A percentile compares a stretch with the other conserved stretches of the same genome.
Evolutionary conservation across 2,329 filamentous ascomycete genomes (phyloP).

Genomic region (Raffaelea albimanens): DNA sequence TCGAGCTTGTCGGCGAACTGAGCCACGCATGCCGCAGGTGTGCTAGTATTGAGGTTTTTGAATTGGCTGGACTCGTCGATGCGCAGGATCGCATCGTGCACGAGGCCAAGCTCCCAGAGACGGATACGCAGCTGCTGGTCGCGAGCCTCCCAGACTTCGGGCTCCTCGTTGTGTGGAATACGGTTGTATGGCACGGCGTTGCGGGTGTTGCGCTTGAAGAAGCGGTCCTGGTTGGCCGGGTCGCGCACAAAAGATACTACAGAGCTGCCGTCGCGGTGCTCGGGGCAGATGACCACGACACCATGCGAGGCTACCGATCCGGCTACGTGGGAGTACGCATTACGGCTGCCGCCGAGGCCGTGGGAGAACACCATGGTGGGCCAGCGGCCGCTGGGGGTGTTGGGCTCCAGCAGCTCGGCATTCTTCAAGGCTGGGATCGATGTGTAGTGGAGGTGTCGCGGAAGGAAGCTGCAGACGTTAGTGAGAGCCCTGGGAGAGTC

Average conservation of each 20-base stretch:
- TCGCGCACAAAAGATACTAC: conserved; percentile 64
- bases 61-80: conserved; percentile 48
- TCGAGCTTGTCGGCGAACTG: conserved; percentile 55
- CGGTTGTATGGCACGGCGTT: conserved; percentile 36
- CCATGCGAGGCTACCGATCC: conserved; percentile 74
- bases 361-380: conserved; percentile 82
- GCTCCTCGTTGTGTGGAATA: conserved; percentile 52
- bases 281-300: conserved; percentile 69
- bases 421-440: conserved; percentile 65
- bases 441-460: conserved; percentile 63
- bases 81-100: conserved; percentile 58
- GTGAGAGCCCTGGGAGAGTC: no score
- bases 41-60: conserved; percentile 42
- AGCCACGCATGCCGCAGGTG: conserved; percentile 37
- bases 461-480: conserved; percentile 50
- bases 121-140: conserved; percentile 66
- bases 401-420: conserved; percentile 48
- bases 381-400: conserved; percentile 48
- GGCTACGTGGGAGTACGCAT: conserved; percentile 75
- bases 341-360: conserved; percentile 70
- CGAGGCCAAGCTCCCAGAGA: conserved; percentile 66
- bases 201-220: conserved; percentile 23
- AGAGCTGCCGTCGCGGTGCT: conserved; percentile 74
- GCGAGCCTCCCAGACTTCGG: conserved; percentile 56
- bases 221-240: conserved; percentile 36